These are phyloP conservation scores for Podaxis pistillaris DNA, from an alignment of 768 basidiomycete genomes.

Conservation along the genomic window DNA sequence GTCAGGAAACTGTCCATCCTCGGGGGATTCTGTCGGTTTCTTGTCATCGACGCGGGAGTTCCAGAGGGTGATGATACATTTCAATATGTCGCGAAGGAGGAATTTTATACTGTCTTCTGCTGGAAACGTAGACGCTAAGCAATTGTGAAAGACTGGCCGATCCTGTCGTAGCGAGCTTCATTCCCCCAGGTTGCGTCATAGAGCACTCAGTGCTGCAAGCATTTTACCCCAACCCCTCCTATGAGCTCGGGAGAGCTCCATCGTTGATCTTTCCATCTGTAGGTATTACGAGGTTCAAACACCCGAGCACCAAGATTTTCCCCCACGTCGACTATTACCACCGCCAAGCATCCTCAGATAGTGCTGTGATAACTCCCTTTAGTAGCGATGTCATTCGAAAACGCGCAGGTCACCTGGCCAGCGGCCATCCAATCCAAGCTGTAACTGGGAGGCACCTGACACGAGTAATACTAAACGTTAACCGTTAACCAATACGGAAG, in stretches of 20 bases:
- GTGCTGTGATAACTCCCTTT: neutral
- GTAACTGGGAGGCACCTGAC: neutral
- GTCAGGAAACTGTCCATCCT: neutral
- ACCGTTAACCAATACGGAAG: neutral
- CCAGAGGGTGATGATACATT: neutral
- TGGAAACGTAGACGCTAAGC: neutral
- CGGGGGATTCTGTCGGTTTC: neutral
- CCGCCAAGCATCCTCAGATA: neutral
- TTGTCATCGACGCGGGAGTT: neutral
- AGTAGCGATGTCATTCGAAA: neutral
- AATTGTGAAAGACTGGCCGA: neutral
- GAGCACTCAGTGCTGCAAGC: neutral
- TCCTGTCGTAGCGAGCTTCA: slow-evolving; percentile 2
- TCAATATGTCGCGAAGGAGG: neutral
- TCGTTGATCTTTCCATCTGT: neutral
- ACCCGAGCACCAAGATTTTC: neutral
- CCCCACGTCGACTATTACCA: neutral
- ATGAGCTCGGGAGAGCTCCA: neutral
- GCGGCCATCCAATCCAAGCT: neutral
- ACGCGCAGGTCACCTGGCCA: neutral
- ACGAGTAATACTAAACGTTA: neutral
- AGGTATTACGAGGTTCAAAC: neutral
- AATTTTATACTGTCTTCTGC: neutral
- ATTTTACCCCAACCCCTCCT: neutral
- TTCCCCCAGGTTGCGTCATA: slow-evolving; percentile 1